Evolutionary conservation across 371 early-diverging fungal genomes (phyloP), one percentile per base, ranked within the genome.

Genomic region (Rhizopus stolonifer): DNA sequence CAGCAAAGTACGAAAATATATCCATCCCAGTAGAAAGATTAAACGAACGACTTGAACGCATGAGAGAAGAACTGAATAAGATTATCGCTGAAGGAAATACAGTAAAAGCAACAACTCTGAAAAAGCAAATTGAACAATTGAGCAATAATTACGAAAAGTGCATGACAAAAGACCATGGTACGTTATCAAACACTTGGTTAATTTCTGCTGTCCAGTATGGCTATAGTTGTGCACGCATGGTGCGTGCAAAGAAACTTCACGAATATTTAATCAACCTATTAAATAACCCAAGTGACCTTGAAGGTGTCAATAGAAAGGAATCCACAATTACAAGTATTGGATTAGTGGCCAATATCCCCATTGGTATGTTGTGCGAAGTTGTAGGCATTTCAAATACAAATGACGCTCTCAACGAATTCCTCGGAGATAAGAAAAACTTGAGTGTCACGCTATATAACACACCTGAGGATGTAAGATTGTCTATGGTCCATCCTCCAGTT

Each of bases 201-300:
- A 51, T 61, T 14, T 59, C 54, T 46, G 76, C 72, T 8, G 19
- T 65, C 4, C 67, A 77, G 18, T 80, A 58, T 54, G 82, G 82
- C 0, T 84, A 55, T 34, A 55, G 80, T n/a, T 22, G 21, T 32
- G 58, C 82, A 0, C 58, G 59, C 18, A 65, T 81, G 70, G 22
- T 64, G 8, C 70, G 82, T 6, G 52, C 64, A 22, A 67, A 69
- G 34, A 18, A 56, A 0, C n/a, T 84, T 1, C 76, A 82, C 40
- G 64, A 76, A 25, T 63, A 67, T 54, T 15, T 83, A 13, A 39
- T 67, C 13, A 46, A 32, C 2, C 18, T 74, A 1, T 18, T 73
- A 1, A 17, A 13, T 14, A 10, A 1, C 11, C 15, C 39, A 1
- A 47, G 48, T 14, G 23, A 59, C 10, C 25, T 40, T 11, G 36